A percentile compares a stretch with the other conserved stretches of the same genome.
phyloP scores from a whole-genome alignment of 352 stramenopile genomes.

The Phytopythium delawarense region DNA sequence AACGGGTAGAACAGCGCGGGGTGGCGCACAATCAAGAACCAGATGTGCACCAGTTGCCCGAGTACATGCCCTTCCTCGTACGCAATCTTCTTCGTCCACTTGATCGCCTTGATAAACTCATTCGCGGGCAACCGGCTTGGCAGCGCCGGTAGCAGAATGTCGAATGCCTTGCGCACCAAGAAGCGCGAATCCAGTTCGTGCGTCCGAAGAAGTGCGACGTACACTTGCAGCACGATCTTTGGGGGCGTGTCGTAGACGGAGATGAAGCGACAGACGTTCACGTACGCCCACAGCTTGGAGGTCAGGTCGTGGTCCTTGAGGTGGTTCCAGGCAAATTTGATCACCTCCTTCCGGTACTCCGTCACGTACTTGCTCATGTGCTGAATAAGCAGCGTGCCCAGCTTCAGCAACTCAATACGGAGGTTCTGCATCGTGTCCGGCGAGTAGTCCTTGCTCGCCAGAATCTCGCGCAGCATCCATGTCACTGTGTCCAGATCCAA shows the following conservation, averaged over 20 bases:
- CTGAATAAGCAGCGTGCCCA: conserved; percentile 95
- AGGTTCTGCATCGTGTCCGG: conserved; percentile 71
- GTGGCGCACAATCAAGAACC: conserved; percentile 95
- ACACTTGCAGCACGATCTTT: conserved; percentile 97
- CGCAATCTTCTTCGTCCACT: conserved; percentile 97
- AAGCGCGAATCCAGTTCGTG: conserved; percentile 94
- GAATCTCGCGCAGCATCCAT: conserved; percentile 87
- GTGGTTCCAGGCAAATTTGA: conserved; percentile 98
- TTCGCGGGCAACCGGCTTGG: conserved; percentile 82
- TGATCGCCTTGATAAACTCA: conserved; percentile 95
- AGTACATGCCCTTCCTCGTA: conserved; percentile 97
- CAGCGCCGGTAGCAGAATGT: conserved; percentile 94
- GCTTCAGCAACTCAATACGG: conserved; percentile 91
- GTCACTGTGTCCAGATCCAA: conserved; percentile 84
- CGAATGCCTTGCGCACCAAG: conserved; percentile 92
- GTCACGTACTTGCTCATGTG: conserved; percentile 92
- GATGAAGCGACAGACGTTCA: conserved; percentile 97
- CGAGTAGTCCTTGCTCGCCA: conserved; percentile 80
- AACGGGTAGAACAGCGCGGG: conserved; percentile 92
- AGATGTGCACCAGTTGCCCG: conserved; percentile 96
- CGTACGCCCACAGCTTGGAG: conserved; percentile 97
- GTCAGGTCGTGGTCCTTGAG: conserved; percentile 93
- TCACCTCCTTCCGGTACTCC: conserved; percentile 94
- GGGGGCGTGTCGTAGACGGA: conserved; percentile 93
- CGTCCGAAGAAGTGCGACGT: conserved; percentile 92